A percentile compares a stretch with the other conserved stretches of the same genome.
Evolutionary conservation across 2,329 filamentous ascomycete genomes (phyloP).

Genomic region (Cadophora malorum): DNA sequence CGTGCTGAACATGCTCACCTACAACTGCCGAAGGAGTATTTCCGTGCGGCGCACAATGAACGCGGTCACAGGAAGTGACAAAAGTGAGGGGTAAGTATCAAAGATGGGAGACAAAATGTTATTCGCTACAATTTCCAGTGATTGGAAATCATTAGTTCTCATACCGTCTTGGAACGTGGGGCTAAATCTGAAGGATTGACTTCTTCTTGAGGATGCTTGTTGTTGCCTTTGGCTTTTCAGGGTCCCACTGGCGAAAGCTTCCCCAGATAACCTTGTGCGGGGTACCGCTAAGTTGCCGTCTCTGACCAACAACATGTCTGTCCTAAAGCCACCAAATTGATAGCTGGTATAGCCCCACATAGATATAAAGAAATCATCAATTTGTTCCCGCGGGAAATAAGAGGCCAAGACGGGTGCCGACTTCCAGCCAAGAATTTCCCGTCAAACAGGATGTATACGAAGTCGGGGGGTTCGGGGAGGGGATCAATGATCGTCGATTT

Average conservation of each 20-base stretch:
- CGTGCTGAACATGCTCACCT: neutral
- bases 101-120: neutral
- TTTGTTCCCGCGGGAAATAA: neutral
- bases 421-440: neutral
- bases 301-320: neutral
- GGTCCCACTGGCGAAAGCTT: slow-evolving; percentile 7
- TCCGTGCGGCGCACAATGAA: neutral
- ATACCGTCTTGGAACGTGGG: neutral
- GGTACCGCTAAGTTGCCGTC: neutral
- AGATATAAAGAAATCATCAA: neutral
- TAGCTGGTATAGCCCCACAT: neutral
- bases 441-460: neutral
- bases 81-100: slow-evolving; percentile 8
- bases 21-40: slow-evolving; percentile 7
- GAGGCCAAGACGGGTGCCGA: slow-evolving; percentile 6
- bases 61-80: neutral
- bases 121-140: neutral
- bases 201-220: slow-evolving; percentile 1
- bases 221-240: slow-evolving; percentile 6
- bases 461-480: slow-evolving; percentile 8
- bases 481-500: slow-evolving; percentile 5
- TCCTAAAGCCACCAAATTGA: neutral
- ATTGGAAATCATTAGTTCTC: neutral
- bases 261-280: neutral
- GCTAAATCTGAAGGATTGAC: neutral